Conservation (phyloP, 176 grass and related monocot genomes). For the Ananas comosus region DNA sequence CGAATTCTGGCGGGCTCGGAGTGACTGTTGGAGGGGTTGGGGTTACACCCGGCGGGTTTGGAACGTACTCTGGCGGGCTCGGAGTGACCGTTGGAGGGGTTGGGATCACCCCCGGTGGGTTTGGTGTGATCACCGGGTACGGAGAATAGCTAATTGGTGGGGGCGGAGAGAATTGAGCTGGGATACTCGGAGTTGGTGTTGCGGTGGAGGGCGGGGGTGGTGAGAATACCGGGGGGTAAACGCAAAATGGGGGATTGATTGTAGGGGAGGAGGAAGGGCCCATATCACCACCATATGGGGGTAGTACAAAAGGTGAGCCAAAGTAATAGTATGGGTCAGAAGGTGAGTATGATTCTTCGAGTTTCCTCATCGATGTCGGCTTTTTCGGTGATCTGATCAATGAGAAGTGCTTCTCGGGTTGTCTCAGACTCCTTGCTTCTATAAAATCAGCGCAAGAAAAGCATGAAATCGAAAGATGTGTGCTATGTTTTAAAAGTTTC, state of each 20-base stretch:
- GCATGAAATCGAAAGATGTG: too few relatives aligned
- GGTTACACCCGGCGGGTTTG: constrained; percentile 13
- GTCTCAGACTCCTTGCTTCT: constrained; percentile 18
- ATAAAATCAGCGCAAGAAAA: not conserved
- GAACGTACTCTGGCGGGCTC: constrained; percentile 5
- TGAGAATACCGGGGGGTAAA: constrained; percentile 19
- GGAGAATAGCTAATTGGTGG: constrained; percentile 3
- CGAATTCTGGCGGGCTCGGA: constrained; percentile 12
- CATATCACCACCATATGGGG: constrained; percentile 37
- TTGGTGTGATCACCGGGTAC: not conserved
- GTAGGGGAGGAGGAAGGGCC: constrained; percentile 9
- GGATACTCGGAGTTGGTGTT: constrained; percentile 16
- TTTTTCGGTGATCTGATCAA: not conserved
- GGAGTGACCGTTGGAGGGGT: constrained; percentile 6
- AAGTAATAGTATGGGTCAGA: constrained; percentile 32
- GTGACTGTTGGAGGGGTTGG: constrained; percentile 10
- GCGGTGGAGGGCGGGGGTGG: constrained; percentile 11
- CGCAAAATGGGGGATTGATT: constrained; percentile 30
- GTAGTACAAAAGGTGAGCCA: constrained; percentile 33
- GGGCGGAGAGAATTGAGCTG: constrained; percentile 28
- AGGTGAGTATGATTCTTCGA: constrained; percentile 23
- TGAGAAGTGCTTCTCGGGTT: not conserved
- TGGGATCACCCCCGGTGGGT: constrained; percentile 19
- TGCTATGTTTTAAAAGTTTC: too few relatives aligned
- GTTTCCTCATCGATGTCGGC: not conserved